These are phyloP conservation scores for Yarrowia divulgata DNA, from an alignment of 805 yeast species.

Conservation along the genomic window DNA sequence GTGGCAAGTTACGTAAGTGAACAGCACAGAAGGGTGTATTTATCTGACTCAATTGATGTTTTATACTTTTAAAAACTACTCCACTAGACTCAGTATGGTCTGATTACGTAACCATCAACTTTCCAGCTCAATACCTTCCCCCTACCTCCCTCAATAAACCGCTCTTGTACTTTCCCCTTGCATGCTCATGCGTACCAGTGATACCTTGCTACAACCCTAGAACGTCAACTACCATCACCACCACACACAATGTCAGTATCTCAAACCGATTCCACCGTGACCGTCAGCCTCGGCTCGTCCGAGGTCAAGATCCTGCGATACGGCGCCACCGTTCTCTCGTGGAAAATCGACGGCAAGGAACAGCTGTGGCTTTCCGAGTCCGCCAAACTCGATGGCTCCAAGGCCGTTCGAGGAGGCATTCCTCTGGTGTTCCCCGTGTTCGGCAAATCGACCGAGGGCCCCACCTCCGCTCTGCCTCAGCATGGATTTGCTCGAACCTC, in stretches of 20 bases:
- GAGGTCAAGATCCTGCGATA: slow-evolving; percentile 73
- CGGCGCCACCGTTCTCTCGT: slow-evolving; percentile 89
- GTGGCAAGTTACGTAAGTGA: background rate
- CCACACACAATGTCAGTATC: slow-evolving; percentile 64
- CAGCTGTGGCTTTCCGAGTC: slow-evolving; percentile 71
- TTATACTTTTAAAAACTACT: too few relatives aligned
- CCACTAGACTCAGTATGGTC: too few relatives aligned
- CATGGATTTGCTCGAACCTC: slow-evolving; percentile 96
- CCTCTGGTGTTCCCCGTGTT: slow-evolving; percentile 91
- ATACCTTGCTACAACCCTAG: background rate
- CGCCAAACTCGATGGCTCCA: slow-evolving; percentile 88
- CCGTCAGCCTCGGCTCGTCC: slow-evolving; percentile 64
- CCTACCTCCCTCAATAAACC: too few relatives aligned
- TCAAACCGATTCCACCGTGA: slow-evolving; percentile 68
- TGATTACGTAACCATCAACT: too few relatives aligned
- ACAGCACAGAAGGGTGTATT: background rate
- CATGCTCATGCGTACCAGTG: too few relatives aligned
- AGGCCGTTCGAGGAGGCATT: slow-evolving; percentile 96
- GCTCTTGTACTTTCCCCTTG: background rate
- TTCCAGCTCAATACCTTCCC: too few relatives aligned
- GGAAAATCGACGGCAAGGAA: slow-evolving; percentile 76
- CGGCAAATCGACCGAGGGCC: slow-evolving; percentile 72
- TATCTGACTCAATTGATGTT: background rate
- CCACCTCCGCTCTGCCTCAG: slow-evolving; percentile 77
- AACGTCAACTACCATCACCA: background rate